Evolutionary conservation across 768 basidiomycete genomes (phyloP).

Genomic region (Suillus hirtellus): DNA sequence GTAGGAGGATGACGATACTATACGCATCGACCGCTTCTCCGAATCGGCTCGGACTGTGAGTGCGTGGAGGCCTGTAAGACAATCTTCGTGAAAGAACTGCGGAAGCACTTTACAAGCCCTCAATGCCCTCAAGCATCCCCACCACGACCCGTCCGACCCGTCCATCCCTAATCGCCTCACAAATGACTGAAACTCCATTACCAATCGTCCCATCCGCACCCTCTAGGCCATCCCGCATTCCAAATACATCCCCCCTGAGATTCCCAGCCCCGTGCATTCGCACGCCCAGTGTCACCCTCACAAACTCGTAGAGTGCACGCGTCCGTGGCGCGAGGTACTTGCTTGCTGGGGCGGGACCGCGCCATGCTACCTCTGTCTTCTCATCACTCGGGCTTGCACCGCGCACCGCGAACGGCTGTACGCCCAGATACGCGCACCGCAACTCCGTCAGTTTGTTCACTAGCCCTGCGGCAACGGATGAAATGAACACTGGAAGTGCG

Average conservation of each 20-base stretch:
- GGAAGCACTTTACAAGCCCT: neutral
- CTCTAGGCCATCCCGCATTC: conserved; percentile 55
- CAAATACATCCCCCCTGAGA: conserved; percentile 55
- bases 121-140: conserved; percentile 43
- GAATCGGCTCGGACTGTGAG: neutral
- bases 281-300: conserved; percentile 70
- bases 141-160: conserved; percentile 61
- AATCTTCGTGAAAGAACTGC: too few relatives aligned
- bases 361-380: conserved; percentile 35
- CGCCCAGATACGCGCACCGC: conserved; percentile 30
- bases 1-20: neutral
- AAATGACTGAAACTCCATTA: conserved; percentile 69
- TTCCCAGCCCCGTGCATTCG: conserved; percentile 82
- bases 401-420: conserved; percentile 23
- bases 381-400: conserved; percentile 7
- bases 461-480: conserved; percentile 18
- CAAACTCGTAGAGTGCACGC: conserved; percentile 72
- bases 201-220: conserved; percentile 54
- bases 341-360: conserved; percentile 67
- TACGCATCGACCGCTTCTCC: neutral
- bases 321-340: conserved; percentile 53
- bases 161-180: conserved; percentile 79
- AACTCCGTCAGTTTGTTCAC: conserved; percentile 27
- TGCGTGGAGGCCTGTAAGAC: neutral
- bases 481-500: conserved; percentile 27